Base-by-base conservation (phyloP, 2,329 filamentous ascomycete genomes). In the Spiromastix sp. region DNA sequence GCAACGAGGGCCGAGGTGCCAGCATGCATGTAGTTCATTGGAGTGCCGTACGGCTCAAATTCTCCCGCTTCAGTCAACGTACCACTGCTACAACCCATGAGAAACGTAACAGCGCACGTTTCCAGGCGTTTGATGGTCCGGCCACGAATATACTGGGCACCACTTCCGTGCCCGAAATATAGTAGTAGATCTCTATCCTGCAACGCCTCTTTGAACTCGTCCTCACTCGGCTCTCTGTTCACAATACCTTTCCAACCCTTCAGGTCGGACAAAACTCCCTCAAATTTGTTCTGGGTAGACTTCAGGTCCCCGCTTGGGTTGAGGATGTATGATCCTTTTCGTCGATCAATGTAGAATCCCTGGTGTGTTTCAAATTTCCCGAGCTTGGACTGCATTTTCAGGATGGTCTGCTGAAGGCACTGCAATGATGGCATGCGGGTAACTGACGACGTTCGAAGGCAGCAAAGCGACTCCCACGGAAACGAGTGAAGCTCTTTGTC, bases 111-210 rank as follows among this genome's bases (percentile, higher is more conserved):
- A 1, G 86, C 82, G 59, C 85, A 93, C 40, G 72, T 77, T 10
- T 79, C 74, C 9, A 96, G 72, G 39, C 77, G 78, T 36, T 85
- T 81, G 45, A 98, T 77, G 2, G 84, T 84, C 46, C 85, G 77
- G 9, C 82, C 79, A 19, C 87, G 81, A 39, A 98, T 85, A 59
- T 94, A 98, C 59, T 98, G 91, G 18, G 85, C 84, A 15, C 89
- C 91, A 45, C 84, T 89, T 41, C 91, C 91, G 61, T 98, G 91
- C 2, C 91, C 91, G 58, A 98, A 96, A 64, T 98, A 98, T 8
- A 98, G 70, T 16, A 95, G 66, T 2, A 94, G 65, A 39, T 85
- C 78, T 12, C 77, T 78, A 0, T 67, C 59, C 30, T 73, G 64
- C 6, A 98, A 70, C 0, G 73, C 74, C 0, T 61, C 50, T 43